These are phyloP conservation scores for Postia placenta DNA, from an alignment of 768 basidiomycete genomes.

Conservation along the genomic window DNA sequence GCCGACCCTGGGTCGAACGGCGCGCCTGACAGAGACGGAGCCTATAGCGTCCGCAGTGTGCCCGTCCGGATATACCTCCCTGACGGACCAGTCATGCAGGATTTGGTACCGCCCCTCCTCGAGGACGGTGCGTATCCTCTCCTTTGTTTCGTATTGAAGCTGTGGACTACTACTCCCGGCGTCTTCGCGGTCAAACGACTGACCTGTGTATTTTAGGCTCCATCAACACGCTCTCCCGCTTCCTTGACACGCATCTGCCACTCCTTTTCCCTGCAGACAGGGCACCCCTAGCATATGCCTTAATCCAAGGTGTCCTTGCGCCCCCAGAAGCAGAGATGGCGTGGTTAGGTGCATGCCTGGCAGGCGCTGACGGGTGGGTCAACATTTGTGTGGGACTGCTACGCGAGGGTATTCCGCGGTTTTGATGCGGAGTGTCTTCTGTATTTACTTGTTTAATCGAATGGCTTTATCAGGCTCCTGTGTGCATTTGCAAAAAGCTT, in stretches of 20 bases:
- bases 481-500: too few relatives aligned
- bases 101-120: constrained; percentile 73
- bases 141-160: constrained; percentile 3
- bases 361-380: constrained; percentile 94
- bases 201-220: constrained; percentile 41
- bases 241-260: constrained; percentile 70
- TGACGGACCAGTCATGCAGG: constrained; percentile 88
- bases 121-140: constrained; percentile 59
- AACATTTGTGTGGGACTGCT: constrained; percentile 71
- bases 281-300: constrained; percentile 60
- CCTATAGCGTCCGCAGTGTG: constrained; percentile 81
- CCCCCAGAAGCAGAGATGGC: constrained; percentile 88
- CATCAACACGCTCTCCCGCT: constrained; percentile 61
- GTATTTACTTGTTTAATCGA: too few relatives aligned
- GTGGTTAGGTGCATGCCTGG: constrained; percentile 90
- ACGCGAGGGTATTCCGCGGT: constrained; percentile 13
- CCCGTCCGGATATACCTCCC: constrained; percentile 88
- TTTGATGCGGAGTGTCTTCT: too few relatives aligned
- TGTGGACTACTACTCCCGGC: not conserved
- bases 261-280: constrained; percentile 61
- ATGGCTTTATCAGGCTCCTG: too few relatives aligned
- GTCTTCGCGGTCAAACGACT: not conserved
- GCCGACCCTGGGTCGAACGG: constrained; percentile 45
- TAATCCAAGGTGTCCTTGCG: constrained; percentile 79
- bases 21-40: constrained; percentile 66